Evolutionary conservation across 2,329 filamentous ascomycete species (phyloP).

Genomic region (Cordyceps farinosa): DNA sequence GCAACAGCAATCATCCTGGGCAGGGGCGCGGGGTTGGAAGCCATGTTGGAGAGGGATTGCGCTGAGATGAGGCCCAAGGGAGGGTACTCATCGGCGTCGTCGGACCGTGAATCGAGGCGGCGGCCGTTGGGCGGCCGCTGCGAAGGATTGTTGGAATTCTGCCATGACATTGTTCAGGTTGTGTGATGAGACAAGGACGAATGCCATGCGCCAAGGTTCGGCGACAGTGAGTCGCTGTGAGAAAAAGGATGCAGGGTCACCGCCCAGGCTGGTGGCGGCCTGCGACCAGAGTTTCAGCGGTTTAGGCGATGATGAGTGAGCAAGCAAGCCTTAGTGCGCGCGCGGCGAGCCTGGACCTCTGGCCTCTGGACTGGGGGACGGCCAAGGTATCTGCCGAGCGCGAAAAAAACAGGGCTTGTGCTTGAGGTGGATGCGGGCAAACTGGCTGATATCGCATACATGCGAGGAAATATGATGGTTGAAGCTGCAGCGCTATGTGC

Average conservation of each 20-base stretch:
- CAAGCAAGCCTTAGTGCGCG: background rate
- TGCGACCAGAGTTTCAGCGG: background rate
- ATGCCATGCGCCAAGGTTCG: background rate
- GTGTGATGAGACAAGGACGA: background rate
- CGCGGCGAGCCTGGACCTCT: background rate
- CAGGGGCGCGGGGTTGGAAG: background rate
- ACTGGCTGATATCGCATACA: background rate
- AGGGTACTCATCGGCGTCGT: background rate
- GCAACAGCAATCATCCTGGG: constrained; percentile 4
- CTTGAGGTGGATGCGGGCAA: background rate
- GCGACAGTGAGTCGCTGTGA: background rate
- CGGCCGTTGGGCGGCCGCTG: background rate
- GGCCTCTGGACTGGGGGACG: background rate
- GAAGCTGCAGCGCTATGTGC: background rate
- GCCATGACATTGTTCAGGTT: constrained; percentile 9
- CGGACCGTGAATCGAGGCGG: background rate
- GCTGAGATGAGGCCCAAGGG: background rate
- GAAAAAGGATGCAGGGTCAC: background rate
- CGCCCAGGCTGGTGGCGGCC: background rate
- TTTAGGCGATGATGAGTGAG: constrained; percentile 5
- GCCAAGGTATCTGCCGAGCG: background rate
- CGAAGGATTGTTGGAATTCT: constrained; percentile 6
- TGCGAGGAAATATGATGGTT: background rate
- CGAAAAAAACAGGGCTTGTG: background rate
- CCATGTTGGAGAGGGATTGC: background rate